phyloP scores from a whole-genome alignment of 2,329 filamentous ascomycete genomes.

The Penicillium oxalicum region DNA sequence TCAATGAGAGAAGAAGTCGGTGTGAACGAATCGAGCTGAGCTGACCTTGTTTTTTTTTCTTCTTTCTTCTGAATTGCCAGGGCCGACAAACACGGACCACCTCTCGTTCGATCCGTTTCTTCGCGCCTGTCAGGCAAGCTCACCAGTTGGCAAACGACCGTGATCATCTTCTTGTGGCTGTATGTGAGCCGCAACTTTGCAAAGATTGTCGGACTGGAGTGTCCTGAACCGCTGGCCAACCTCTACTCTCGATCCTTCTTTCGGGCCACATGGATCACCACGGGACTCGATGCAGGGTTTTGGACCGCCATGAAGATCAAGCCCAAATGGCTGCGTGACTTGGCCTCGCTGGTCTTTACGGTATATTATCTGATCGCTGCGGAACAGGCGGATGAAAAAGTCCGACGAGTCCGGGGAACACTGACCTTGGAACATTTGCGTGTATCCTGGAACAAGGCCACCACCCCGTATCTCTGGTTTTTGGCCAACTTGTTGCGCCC shows the following conservation, averaged over 20 bases:
- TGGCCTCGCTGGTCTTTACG: slow-evolving; percentile 77
- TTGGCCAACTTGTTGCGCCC: slow-evolving; percentile 69
- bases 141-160: slow-evolving; percentile 83
- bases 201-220: slow-evolving; percentile 83
- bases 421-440: slow-evolving; percentile 87
- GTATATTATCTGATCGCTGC: slow-evolving; percentile 88
- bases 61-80: slow-evolving; percentile 39
- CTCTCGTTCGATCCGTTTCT: slow-evolving; percentile 64
- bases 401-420: slow-evolving; percentile 77
- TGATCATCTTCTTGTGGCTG: slow-evolving; percentile 81
- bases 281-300: slow-evolving; percentile 89
- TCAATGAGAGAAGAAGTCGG: neutral
- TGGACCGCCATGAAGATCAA: slow-evolving; percentile 96
- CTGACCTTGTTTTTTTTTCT: neutral
- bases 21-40: neutral
- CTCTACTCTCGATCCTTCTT: slow-evolving; percentile 92
- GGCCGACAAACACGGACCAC: slow-evolving; percentile 84
- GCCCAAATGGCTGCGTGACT: slow-evolving; percentile 70
- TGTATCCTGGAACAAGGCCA: slow-evolving; percentile 93
- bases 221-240: slow-evolving; percentile 87
- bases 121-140: slow-evolving; percentile 62
- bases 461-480: slow-evolving; percentile 73
- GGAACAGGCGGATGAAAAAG: slow-evolving; percentile 93
- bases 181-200: slow-evolving; percentile 91
- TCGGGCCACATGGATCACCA: slow-evolving; percentile 93